Conservation (phyloP, 345 rosid species). For the Salix suchowensis region DNA sequence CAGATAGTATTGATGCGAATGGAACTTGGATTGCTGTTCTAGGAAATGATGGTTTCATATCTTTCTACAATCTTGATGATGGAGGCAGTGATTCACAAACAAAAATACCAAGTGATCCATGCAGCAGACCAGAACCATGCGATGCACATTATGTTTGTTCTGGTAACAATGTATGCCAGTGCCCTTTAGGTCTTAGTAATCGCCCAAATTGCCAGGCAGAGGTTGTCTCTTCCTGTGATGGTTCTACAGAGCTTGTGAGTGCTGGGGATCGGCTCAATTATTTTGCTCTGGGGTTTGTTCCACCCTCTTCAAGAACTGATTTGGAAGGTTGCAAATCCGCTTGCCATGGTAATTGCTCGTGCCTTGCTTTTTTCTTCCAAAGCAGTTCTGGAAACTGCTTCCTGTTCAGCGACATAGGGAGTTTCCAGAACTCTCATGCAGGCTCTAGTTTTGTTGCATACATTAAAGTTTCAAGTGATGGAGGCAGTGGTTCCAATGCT, state of each 20-base stretch:
- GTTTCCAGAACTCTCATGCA: slow-evolving; percentile 40
- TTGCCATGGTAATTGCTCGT: slow-evolving; percentile 68
- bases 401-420: slow-evolving; percentile 65
- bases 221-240: slow-evolving; percentile 48
- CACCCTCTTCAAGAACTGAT: slow-evolving; percentile 49
- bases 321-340: slow-evolving; percentile 62
- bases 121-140: slow-evolving; percentile 71
- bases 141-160: slow-evolving; percentile 54
- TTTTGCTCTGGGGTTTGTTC: slow-evolving; percentile 54
- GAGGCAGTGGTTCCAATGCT: slow-evolving; percentile 14
- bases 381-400: slow-evolving; percentile 67
- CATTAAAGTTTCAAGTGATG: slow-evolving; percentile 47
- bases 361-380: slow-evolving; percentile 66
- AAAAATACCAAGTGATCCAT: slow-evolving; percentile 59
- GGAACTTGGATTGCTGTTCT: slow-evolving; percentile 72
- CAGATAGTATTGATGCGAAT: slow-evolving; percentile 36
- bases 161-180: slow-evolving; percentile 46
- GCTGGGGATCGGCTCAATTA: slow-evolving; percentile 54
- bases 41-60: slow-evolving; percentile 54
- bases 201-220: slow-evolving; percentile 50
- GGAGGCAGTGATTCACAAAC: slow-evolving; percentile 28
- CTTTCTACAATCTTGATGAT: slow-evolving; percentile 49
- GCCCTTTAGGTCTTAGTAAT: slow-evolving; percentile 47
- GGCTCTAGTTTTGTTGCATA: slow-evolving; percentile 45
- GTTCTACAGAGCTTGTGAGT: slow-evolving; percentile 43